These are phyloP conservation scores for Chenopodium formosanum DNA, from an alignment of 148 eudicot genomes.

Conservation along the genomic window DNA sequence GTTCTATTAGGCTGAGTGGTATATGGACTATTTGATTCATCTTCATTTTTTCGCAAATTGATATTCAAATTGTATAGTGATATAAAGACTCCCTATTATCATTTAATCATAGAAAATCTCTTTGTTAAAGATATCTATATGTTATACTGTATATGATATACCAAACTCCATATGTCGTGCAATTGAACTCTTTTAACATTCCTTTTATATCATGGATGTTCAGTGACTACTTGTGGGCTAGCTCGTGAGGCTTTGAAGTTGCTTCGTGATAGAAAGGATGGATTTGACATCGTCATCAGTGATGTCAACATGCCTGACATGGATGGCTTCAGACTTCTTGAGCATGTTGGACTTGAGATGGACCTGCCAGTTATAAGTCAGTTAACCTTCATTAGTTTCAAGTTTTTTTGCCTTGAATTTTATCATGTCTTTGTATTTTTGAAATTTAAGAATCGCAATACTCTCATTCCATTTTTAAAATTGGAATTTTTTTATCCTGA, in stretches of 20 bases:
- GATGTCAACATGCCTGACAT: slow-evolving; percentile 99
- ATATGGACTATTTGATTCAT: not conserved
- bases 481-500: not conserved
- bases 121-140: not conserved
- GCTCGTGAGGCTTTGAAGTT: slow-evolving; percentile 80
- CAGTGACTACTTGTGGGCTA: slow-evolving; percentile 92
- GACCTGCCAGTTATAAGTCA: slow-evolving; percentile 97
- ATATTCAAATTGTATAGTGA: not conserved
- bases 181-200: slow-evolving; percentile 5
- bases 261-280: slow-evolving; percentile 89
- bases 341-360: slow-evolving; percentile 97
- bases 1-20: not conserved
- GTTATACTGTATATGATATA: not conserved
- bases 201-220: slow-evolving; percentile 20
- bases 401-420: not conserved
- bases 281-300: slow-evolving; percentile 91
- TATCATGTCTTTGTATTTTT: not conserved
- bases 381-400: slow-evolving; percentile 23
- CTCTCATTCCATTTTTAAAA: not conserved
- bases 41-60: not conserved
- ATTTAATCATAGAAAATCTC: not conserved
- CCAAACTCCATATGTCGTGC: not conserved
- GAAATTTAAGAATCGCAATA: not conserved
- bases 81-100: not conserved
- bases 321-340: slow-evolving; percentile 98